A percentile compares a stretch with the other conserved stretches of the same genome.
phyloP scores from a whole-genome alignment of 257 asterid species.

The Asclepias syriaca region DNA sequence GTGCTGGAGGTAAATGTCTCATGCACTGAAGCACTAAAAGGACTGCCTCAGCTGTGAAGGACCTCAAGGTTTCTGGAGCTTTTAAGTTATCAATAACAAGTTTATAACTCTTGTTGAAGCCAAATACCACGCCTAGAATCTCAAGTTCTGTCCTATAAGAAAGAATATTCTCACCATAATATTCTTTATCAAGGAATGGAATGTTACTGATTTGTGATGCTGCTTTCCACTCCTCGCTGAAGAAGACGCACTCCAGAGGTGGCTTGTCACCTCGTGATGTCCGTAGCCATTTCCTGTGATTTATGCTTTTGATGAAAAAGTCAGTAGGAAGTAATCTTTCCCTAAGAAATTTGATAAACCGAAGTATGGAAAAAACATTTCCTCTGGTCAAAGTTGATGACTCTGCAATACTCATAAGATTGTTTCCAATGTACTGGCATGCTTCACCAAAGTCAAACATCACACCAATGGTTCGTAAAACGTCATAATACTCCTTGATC shows the following conservation, averaged over 20 bases:
- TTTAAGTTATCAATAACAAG: conserved; percentile 26
- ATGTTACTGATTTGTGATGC: conserved; percentile 33
- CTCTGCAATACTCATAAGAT: conserved; percentile 25
- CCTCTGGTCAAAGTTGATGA: conserved; percentile 18
- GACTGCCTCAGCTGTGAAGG: conserved; percentile 17
- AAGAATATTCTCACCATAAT: conserved; percentile 19
- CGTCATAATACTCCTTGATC: conserved; percentile 18
- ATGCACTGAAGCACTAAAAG: conserved; percentile 23
- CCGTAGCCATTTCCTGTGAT: conserved; percentile 21
- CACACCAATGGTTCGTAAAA: conserved; percentile 20
- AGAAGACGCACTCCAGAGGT: conserved; percentile 23
- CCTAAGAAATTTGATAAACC: conserved; percentile 25
- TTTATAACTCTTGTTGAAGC: conserved; percentile 17
- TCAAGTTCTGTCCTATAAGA: conserved; percentile 17
- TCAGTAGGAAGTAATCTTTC: conserved; percentile 23
- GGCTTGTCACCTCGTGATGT: conserved; percentile 25
- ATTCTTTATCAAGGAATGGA: conserved; percentile 31
- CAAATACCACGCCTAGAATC: conserved; percentile 30
- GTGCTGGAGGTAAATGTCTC: conserved; percentile 1
- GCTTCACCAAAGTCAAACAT: conserved; percentile 32
- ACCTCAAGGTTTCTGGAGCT: conserved; percentile 11
- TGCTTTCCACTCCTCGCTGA: conserved; percentile 28
- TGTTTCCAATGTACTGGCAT: conserved; percentile 27
- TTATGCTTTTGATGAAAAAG: conserved; percentile 17
- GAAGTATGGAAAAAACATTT: conserved; percentile 26